A percentile compares a stretch with the other conserved stretches of the same genome.
These are phyloP conservation scores for Boletus tomentosulus DNA, from an alignment of 768 basidiomycete genomes.

Conservation along the genomic window DNA sequence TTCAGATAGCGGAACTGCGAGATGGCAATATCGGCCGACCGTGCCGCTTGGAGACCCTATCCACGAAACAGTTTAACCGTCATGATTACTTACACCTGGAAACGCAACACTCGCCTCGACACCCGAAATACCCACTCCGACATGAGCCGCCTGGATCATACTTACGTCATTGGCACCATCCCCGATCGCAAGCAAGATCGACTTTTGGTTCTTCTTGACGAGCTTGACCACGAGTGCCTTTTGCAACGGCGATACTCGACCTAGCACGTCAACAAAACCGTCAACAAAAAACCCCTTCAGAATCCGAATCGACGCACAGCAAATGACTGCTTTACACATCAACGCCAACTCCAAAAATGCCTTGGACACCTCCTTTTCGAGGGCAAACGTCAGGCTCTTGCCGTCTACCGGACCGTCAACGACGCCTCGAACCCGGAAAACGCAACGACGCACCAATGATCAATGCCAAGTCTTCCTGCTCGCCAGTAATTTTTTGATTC, in stretches of 20 bases:
- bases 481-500: conserved; percentile 86
- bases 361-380: conserved; percentile 90
- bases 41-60: conserved; percentile 95
- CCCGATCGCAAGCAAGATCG: conserved; percentile 93
- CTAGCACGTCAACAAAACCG: conserved; percentile 33
- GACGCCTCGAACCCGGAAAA: background rate
- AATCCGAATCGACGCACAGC: conserved; percentile 53
- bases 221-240: conserved; percentile 97
- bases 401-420: conserved; percentile 57
- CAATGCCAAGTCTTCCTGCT: conserved; percentile 91
- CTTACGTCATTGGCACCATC: conserved; percentile 98
- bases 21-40: conserved; percentile 96
- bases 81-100: too few relatives aligned
- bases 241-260: conserved; percentile 95
- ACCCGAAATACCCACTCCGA: conserved; percentile 96
- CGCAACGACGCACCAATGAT: conserved; percentile 64
- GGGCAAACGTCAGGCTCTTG: conserved; percentile 87
- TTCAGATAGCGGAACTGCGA: conserved; percentile 96
- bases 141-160: conserved; percentile 99
- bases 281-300: background rate
- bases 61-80: background rate
- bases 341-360: conserved; percentile 91
- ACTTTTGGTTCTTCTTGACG: conserved; percentile 94
- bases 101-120: conserved; percentile 63
- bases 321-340: conserved; percentile 98